These are phyloP conservation scores for Hebeloma cylindrosporum DNA, from an alignment of 768 basidiomycete genomes.

Conservation along the genomic window DNA sequence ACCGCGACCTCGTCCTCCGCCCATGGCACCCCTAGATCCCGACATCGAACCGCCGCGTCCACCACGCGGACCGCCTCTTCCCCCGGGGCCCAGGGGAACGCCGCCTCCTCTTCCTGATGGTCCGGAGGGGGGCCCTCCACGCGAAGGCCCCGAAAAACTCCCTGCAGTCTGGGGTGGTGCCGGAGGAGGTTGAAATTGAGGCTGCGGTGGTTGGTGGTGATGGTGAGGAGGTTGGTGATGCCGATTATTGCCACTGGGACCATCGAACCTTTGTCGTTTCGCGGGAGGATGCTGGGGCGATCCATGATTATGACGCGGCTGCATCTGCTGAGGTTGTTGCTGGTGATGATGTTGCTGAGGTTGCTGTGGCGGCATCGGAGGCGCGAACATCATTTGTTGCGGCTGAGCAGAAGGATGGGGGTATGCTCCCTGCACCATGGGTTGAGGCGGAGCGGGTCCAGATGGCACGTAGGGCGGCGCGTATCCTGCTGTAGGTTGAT, in stretches of 20 bases:
- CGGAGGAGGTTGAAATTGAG: conserved; percentile 64
- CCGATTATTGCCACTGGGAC: conserved; percentile 55
- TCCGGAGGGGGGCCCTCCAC: conserved; percentile 40
- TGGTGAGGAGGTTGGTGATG: conserved; percentile 51
- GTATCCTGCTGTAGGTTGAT: conserved; percentile 72
- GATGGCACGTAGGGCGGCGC: conserved; percentile 52
- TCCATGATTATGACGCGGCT: conserved; percentile 59
- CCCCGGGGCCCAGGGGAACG: conserved; percentile 32
- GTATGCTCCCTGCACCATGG: conserved; percentile 50
- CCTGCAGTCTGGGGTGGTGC: conserved; percentile 45
- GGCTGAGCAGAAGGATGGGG: conserved; percentile 47
- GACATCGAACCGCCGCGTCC: conserved; percentile 54
- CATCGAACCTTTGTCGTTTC: conserved; percentile 88
- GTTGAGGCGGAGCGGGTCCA: conserved; percentile 44
- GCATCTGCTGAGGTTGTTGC: conserved; percentile 49
- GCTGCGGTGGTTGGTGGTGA: conserved; percentile 55
- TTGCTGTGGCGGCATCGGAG: conserved; percentile 45
- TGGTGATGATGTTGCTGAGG: conserved; percentile 41
- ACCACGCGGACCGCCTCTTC: conserved; percentile 45
- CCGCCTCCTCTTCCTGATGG: conserved; percentile 31
- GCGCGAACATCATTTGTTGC: conserved; percentile 48
- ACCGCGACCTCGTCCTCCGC: conserved; percentile 41
- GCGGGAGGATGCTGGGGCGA: conserved; percentile 84
- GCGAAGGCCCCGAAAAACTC: conserved; percentile 35
- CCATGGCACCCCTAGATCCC: conserved; percentile 42